Base-by-base conservation (phyloP, 306 rosid genomes). In the Casuarina cunninghamiana region DNA sequence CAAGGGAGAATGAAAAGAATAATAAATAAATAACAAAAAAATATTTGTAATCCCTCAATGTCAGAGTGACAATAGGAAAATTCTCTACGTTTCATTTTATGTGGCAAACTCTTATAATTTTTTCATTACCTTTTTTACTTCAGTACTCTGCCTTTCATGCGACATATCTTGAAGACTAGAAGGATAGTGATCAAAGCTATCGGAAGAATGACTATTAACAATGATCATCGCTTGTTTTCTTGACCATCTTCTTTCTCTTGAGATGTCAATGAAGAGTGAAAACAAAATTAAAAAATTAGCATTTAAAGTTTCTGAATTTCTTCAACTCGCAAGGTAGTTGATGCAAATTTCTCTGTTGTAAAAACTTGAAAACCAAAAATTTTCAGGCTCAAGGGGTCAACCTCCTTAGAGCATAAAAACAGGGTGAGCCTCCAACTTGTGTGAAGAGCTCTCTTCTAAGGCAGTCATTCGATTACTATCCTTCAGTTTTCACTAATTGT, bases 81-180 rank as follows among this genome's bases (percentile, higher is more conserved):
- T 3, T 11, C 13, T 16, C 44, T 62, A 11, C 67, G 41, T 19
- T 41, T 13, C 44, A 41, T 21, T 21, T 7, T 3, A 7, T 16
- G 7, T 2, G 60, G 60, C 26, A 13, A 69, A 43, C n/a, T 39
- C n/a, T 62, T 26, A 6, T 16, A 66, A 12, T 39, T 8, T 42
- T 21, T 42, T 35, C 12, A 26, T 60, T 73, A 83, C 83, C 81
- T 21, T 79, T 67, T 76, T 71, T 32, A 63, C 79, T 65, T 76
- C 41, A 77, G 39, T 42, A 44, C 13, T 10, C 53, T 58, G 79
- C 66, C 68, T 72, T 50, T 61, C 37, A 35, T 7, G 69, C 53
- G 76, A 26, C 55, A 75, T 49, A 54, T 63, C 32, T 32, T 1
- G 16, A 74, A 62, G 48, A 77, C 62, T 42, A 77, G 46, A 37